These are phyloP conservation scores for Phytophthora ohioensis DNA, from an alignment of 352 stramenopile genomes.

Conservation along the genomic window DNA sequence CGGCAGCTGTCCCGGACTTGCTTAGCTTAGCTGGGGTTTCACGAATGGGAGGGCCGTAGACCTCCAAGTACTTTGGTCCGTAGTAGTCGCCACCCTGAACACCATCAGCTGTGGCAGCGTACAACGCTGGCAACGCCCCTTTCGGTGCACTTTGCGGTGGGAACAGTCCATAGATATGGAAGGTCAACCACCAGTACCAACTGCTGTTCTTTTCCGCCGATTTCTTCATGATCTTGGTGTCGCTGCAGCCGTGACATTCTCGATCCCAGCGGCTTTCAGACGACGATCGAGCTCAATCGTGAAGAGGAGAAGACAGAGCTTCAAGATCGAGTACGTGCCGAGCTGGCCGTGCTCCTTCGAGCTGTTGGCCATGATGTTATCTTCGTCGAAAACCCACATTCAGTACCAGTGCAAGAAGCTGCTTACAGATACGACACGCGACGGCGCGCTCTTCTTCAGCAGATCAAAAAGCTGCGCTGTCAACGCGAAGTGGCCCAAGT, in stretches of 20 bases:
- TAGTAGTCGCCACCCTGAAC: slow-evolving; percentile 49
- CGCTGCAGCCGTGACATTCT: slow-evolving; percentile 31
- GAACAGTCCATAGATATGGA: neutral
- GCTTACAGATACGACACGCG: slow-evolving; percentile 54
- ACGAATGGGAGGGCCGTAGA: slow-evolving; percentile 40
- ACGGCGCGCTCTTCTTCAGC: slow-evolving; percentile 28
- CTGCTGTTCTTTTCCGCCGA: slow-evolving; percentile 25
- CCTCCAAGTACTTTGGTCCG: slow-evolving; percentile 37
- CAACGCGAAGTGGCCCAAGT: slow-evolving; percentile 66
- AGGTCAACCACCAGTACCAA: slow-evolving; percentile 31
- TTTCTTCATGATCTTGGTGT: slow-evolving; percentile 48
- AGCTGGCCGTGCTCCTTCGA: slow-evolving; percentile 25
- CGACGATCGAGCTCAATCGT: slow-evolving; percentile 53
- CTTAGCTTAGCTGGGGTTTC: slow-evolving; percentile 37
- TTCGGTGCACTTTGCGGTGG: slow-evolving; percentile 36
- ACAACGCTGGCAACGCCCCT: slow-evolving; percentile 55
- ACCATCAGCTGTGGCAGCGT: slow-evolving; percentile 38
- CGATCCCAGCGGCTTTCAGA: slow-evolving; percentile 25
- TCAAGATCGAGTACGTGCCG: slow-evolving; percentile 47
- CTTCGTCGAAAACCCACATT: slow-evolving; percentile 16
- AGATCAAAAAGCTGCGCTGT: slow-evolving; percentile 51
- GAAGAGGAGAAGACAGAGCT: slow-evolving; percentile 70
- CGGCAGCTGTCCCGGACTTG: slow-evolving; percentile 35
- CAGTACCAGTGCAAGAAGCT: slow-evolving; percentile 40
- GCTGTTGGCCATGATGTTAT: slow-evolving; percentile 28